Evolutionary conservation across 768 basidiomycete species (phyloP).

Genomic region (Naganishia randhawae): DNA sequence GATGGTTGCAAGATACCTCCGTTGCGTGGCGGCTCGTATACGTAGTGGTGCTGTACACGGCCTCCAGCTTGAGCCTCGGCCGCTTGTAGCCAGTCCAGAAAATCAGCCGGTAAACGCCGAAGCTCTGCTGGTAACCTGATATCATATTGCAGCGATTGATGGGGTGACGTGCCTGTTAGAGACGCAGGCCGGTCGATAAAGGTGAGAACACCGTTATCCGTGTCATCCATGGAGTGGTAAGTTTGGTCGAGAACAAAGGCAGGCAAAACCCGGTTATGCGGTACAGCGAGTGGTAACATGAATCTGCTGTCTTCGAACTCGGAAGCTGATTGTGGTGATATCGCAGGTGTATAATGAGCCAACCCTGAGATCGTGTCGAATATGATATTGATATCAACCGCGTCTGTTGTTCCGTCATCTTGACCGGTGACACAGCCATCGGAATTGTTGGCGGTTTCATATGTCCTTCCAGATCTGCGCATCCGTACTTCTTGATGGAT

Average conservation of each 20-base stretch:
- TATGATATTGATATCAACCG: constrained; percentile 66
- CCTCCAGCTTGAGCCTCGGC: background rate
- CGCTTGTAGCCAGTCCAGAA: constrained; percentile 42
- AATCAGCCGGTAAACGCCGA: constrained; percentile 41
- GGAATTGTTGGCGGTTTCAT: background rate
- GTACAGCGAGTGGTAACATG: constrained; percentile 84
- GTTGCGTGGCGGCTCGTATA: background rate
- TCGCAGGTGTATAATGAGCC: constrained; percentile 71
- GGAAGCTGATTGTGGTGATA: constrained; percentile 75
- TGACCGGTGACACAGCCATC: background rate
- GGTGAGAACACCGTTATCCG: too few relatives aligned
- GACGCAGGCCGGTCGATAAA: constrained; percentile 4
- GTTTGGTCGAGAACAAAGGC: constrained; percentile 48
- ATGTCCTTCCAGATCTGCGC: constrained; percentile 42
- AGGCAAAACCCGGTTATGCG: constrained; percentile 72
- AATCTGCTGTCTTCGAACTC: constrained; percentile 87
- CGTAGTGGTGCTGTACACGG: background rate
- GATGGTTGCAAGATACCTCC: background rate
- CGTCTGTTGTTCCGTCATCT: constrained; percentile 52
- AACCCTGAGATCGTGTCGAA: constrained; percentile 68
- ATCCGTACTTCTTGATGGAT: constrained; percentile 59
- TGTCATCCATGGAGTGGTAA: background rate
- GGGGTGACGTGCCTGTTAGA: constrained; percentile 38
- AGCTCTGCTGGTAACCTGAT: constrained; percentile 32
- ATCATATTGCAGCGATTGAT: constrained; percentile 41